Conservation (phyloP, 768 basidiomycete species). For the Mycena polygramma region DNA sequence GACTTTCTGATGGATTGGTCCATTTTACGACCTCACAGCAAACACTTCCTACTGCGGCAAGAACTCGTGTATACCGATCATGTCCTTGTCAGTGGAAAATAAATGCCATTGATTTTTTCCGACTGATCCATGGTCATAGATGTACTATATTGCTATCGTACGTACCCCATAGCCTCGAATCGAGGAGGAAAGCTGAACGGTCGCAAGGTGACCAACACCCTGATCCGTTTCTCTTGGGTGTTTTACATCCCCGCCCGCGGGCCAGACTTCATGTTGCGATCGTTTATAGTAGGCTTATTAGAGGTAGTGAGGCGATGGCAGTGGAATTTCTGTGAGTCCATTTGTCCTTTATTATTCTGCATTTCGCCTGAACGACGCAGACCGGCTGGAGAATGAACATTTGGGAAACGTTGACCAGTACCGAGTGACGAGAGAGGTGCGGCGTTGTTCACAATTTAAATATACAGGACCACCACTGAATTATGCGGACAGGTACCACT, state of each 20-base stretch:
- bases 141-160: conserved; percentile 87
- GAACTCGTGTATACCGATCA: conserved; percentile 81
- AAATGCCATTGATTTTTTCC: not conserved
- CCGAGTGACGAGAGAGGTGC: conserved; percentile 87
- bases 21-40: conserved; percentile 69
- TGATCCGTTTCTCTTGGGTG: conserved; percentile 88
- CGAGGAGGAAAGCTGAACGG: conserved; percentile 10
- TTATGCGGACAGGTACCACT: not conserved
- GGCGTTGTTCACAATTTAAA: no score
- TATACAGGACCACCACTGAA: not conserved
- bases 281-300: conserved; percentile 76
- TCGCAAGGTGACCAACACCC: conserved; percentile 74
- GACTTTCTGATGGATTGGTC: conserved; percentile 96
- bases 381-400: conserved; percentile 92
- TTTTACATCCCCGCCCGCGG: conserved; percentile 74
- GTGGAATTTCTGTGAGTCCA: conserved; percentile 90
- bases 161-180: conserved; percentile 38
- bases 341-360: conserved; percentile 19
- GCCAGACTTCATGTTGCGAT: conserved; percentile 64
- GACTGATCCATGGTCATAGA: conserved; percentile 51
- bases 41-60: conserved; percentile 73
- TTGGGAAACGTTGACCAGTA: conserved; percentile 94
- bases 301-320: conserved; percentile 87
- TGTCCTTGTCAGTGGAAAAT: conserved; percentile 61
- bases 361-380: conserved; percentile 48